Evolutionary conservation across 2,329 filamentous ascomycete species (phyloP).

Genomic region (Colletotrichum lentis): DNA sequence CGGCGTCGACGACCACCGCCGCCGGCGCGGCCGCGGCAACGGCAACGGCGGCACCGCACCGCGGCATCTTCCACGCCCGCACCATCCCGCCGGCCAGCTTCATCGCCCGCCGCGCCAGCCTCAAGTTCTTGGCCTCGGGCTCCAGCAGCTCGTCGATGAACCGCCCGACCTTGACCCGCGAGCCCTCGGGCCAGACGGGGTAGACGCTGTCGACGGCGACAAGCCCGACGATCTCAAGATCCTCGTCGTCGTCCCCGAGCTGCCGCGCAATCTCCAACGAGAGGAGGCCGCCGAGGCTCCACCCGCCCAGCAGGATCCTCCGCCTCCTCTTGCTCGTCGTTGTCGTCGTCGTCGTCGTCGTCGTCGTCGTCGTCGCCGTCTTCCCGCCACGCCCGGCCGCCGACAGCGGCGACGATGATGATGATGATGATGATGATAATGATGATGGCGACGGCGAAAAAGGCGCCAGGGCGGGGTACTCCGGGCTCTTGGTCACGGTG

Average conservation of each 20-base stretch:
- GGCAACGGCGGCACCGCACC: slow-evolving; percentile 41
- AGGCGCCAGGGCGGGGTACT: slow-evolving; percentile 26
- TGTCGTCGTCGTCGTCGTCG: no score
- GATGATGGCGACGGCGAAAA: slow-evolving; percentile 35
- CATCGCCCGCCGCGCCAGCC: slow-evolving; percentile 52
- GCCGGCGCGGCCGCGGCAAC: no score
- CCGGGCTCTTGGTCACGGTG: slow-evolving; percentile 42
- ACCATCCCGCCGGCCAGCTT: slow-evolving; percentile 53
- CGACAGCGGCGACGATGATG: no score
- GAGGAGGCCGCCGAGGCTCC: slow-evolving; percentile 63
- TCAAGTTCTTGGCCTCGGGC: slow-evolving; percentile 48
- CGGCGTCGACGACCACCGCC: no score
- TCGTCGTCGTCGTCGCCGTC: no score
- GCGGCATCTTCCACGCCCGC: slow-evolving; percentile 51
- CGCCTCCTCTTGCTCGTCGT: slow-evolving; percentile 14
- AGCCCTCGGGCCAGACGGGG: slow-evolving; percentile 41
- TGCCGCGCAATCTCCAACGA: slow-evolving; percentile 60
- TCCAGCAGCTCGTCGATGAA: slow-evolving; percentile 41
- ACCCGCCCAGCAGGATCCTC: slow-evolving; percentile 62
- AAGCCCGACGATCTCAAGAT: slow-evolving; percentile 57
- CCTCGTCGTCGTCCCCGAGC: slow-evolving; percentile 44
- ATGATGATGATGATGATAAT: no score
- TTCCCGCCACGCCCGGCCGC: slow-evolving; percentile 40
- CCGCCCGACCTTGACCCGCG: slow-evolving; percentile 32
- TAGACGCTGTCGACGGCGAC: slow-evolving; percentile 63